Percentiles rank a stretch among this genome's conserved stretches.
These are phyloP conservation scores for Ashbya aceris DNA, from an alignment of 1,139 yeast genomes.

Conservation along the genomic window DNA sequence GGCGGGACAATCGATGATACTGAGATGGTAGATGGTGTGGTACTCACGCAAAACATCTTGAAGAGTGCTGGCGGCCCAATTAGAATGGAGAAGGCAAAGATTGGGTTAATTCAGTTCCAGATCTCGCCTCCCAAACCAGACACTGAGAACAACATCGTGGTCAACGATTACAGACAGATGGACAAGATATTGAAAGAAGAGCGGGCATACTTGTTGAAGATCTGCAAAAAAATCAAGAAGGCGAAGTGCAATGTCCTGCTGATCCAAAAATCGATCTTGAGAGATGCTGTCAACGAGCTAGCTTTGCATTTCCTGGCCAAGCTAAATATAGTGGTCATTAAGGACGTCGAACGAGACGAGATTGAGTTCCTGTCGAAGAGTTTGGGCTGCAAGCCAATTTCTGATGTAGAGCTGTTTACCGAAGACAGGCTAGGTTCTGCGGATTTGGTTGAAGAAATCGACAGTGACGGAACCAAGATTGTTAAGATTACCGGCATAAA, in stretches of 20 bases:
- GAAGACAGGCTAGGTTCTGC: conserved; percentile 92
- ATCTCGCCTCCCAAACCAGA: conserved; percentile 98
- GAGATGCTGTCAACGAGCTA: conserved; percentile 96
- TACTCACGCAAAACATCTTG: conserved; percentile 79
- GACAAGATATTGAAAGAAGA: conserved; percentile 96
- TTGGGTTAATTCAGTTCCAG: conserved; percentile 91
- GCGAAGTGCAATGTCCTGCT: conserved; percentile 91
- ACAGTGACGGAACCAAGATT: conserved; percentile 85
- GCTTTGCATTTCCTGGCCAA: conserved; percentile 91
- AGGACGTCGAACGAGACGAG: conserved; percentile 95
- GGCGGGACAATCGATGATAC: conserved; percentile 99
- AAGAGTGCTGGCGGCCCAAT: conserved; percentile 95
- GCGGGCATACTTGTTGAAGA: conserved; percentile 85
- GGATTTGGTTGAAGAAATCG: conserved; percentile 85
- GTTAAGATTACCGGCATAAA: conserved; percentile 87
- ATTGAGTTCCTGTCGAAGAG: conserved; percentile 88
- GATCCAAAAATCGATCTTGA: conserved; percentile 86
- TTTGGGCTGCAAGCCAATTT: conserved; percentile 90
- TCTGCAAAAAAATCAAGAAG: conserved; percentile 93
- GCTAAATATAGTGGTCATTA: conserved; percentile 85
- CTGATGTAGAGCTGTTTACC: conserved; percentile 84
- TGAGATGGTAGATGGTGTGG: conserved; percentile 85
- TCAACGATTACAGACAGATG: conserved; percentile 97
- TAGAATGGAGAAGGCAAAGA: conserved; percentile 85
- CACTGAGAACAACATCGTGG: conserved; percentile 95